Percentiles rank a stretch among this genome's conserved stretches.
phyloP scores from a whole-genome alignment of 805 yeast genomes.

The Candida nemodendra region DNA sequence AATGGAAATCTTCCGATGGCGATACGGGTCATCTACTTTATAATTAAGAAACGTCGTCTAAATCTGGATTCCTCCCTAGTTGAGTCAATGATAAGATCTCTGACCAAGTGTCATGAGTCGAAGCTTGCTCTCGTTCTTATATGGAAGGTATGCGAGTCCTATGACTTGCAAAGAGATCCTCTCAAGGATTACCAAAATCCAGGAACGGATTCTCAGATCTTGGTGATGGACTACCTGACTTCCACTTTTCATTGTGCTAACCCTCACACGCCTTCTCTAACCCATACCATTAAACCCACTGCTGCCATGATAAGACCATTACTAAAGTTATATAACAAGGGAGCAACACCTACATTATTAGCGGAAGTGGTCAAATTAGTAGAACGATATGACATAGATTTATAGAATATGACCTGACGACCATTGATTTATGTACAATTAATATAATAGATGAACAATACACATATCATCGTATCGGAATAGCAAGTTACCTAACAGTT shows the following conservation, averaged over 20 bases:
- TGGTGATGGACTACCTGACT: constrained; percentile 14
- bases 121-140: constrained; percentile 12
- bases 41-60: constrained; percentile 9
- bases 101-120: constrained; percentile 12
- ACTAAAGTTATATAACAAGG: constrained; percentile 8
- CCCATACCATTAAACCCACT: constrained; percentile 17
- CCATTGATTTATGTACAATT: too few relatives aligned
- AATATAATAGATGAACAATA: too few relatives aligned
- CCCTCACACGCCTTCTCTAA: constrained; percentile 3
- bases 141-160: constrained; percentile 9
- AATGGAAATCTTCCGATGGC: constrained; percentile 6
- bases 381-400: constrained; percentile 15
- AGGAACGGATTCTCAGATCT: constrained; percentile 7
- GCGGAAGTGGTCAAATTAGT: constrained; percentile 15
- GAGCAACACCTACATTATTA: constrained; percentile 8
- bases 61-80: constrained; percentile 11
- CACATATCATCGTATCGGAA: too few relatives aligned
- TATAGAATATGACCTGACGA: constrained; percentile 4
- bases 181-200: not conserved
- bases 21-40: constrained; percentile 6
- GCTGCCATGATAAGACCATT: constrained; percentile 17
- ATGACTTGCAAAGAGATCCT: constrained; percentile 8
- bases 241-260: constrained; percentile 4
- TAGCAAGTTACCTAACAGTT: constrained; percentile 22
- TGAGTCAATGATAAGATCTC: constrained; percentile 9